Evolutionary conservation across 345 rosid genomes (phyloP).

Genomic region (Hibiscus mutabilis): DNA sequence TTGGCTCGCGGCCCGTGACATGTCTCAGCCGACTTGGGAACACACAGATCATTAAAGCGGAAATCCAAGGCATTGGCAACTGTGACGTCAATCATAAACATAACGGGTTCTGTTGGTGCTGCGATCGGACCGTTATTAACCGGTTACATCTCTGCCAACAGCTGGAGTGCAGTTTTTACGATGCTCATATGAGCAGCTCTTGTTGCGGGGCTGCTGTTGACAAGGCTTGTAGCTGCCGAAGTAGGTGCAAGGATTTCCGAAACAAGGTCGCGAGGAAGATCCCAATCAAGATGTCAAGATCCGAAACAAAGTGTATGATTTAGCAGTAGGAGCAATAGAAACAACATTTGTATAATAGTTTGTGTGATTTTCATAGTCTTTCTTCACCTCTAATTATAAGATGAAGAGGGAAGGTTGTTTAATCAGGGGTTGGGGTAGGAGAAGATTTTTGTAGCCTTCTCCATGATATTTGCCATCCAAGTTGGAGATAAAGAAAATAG

Average conservation of each 20-base stretch:
- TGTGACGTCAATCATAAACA: constrained; percentile 92
- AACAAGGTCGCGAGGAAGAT: constrained; percentile 25
- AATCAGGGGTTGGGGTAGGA: constrained; percentile 4
- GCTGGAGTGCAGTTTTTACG: constrained; percentile 85
- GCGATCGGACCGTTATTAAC: constrained; percentile 91
- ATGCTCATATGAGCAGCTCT: constrained; percentile 93
- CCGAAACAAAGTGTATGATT: constrained; percentile 22
- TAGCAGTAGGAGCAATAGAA: neutral
- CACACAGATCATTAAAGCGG: constrained; percentile 76
- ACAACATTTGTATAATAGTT: neutral
- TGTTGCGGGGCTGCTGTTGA: constrained; percentile 68
- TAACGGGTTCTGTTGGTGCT: constrained; percentile 96
- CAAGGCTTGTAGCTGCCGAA: constrained; percentile 72
- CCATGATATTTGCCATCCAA: neutral
- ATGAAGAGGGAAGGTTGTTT: constrained; percentile 18
- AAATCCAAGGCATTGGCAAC: constrained; percentile 92
- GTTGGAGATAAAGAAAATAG: no score
- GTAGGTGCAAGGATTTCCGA: constrained; percentile 59
- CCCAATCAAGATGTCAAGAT: constrained; percentile 18
- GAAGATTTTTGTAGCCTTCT: constrained; percentile 21
- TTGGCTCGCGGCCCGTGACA: no score
- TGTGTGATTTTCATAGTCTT: constrained; percentile 5
- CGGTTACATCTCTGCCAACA: constrained; percentile 74
- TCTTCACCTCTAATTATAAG: neutral
- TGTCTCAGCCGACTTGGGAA: constrained; percentile 91